Evolutionary conservation across 495 filamentous ascomycete species (phyloP), one percentile per base, ranked within the genome.

Genomic region (Aspergillus kassunensis): DNA sequence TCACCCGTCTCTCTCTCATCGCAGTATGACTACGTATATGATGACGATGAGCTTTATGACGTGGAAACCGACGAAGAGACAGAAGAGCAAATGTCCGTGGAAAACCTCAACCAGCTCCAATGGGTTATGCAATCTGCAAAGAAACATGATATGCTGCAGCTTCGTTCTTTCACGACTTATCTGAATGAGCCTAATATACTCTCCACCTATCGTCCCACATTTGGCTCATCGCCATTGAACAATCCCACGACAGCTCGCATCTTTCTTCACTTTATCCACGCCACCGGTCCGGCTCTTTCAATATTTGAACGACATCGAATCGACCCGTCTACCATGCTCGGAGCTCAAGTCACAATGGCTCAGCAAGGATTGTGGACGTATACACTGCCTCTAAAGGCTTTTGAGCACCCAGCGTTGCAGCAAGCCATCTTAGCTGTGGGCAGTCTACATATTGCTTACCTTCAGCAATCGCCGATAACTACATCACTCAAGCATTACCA

Each of bases 401-500:
- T 98, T 27, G 83, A 85, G 45, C 82, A 96, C 54, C 90, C 86
- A 25, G 89, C 86, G 0, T 76, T 98, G 6, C 80, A 97, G 33
- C 93, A 97, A 58, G 87, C 91, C 12, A 95, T 97, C 63, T 83
- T 98, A 9, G 93, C 93, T 3, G 67, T 97, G 12, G 86, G 84
- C 24, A 91, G 89, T 63, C 71, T 97, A 25, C 92, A 97, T 64
- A 92, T 97, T 51, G 84, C 92, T 12, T 90, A 87, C 57, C 76
- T 95, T 1, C 88, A 95, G 55, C 70, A 78, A 29, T 75, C 80
- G 2, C 83, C 88, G 2, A 75, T 79, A 0, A 88, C 89, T 1
- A 85, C 91, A 0, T 92, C 91, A 20, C 73, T 92, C 44, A 91
- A 91, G 63, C 93, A 98, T 67, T 97, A 97, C 56, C 88, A 95